Evolutionary conservation across 1,139 yeast species (phyloP).

Genomic region (Schizosaccharomyces versatilis): DNA sequence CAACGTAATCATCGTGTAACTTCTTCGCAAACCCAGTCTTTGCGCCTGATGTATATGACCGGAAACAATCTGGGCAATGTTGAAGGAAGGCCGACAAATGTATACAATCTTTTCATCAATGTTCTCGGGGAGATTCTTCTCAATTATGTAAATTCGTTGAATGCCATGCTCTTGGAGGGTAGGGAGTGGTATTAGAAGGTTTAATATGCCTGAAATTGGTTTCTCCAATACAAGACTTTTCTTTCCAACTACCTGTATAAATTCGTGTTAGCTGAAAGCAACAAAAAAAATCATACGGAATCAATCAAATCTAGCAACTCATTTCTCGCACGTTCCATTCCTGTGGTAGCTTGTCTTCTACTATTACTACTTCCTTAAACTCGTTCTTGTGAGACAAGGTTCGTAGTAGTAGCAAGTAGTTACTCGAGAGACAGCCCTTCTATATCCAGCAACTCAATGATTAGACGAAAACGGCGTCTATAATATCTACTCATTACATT

Average conservation of each 20-base stretch:
- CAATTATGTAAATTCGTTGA: constrained; percentile 38
- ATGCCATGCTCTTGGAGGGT: constrained; percentile 28
- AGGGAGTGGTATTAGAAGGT: constrained; percentile 39
- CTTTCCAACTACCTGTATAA: constrained; percentile 14
- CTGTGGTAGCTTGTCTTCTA: no score
- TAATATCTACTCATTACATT: neutral
- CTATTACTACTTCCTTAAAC: neutral
- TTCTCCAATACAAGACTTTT: constrained; percentile 33
- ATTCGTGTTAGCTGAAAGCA: neutral
- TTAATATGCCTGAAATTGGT: constrained; percentile 32
- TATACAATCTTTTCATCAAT: constrained; percentile 21
- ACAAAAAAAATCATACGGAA: neutral
- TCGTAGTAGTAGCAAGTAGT: neutral
- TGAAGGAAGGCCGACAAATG: constrained; percentile 17
- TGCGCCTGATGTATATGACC: constrained; percentile 4
- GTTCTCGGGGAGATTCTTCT: constrained; percentile 14
- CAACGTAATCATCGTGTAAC: constrained; percentile 16
- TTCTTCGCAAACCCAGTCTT: constrained; percentile 1
- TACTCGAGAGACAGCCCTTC: neutral
- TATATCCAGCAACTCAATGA: neutral
- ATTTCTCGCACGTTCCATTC: neutral
- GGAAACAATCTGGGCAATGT: constrained; percentile 13
- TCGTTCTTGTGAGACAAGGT: neutral
- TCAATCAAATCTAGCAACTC: neutral
- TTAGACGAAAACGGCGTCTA: neutral